Evolutionary conservation across 73 alveolate genomes (phyloP).

Genomic region (Blepharisma stoltei): DNA sequence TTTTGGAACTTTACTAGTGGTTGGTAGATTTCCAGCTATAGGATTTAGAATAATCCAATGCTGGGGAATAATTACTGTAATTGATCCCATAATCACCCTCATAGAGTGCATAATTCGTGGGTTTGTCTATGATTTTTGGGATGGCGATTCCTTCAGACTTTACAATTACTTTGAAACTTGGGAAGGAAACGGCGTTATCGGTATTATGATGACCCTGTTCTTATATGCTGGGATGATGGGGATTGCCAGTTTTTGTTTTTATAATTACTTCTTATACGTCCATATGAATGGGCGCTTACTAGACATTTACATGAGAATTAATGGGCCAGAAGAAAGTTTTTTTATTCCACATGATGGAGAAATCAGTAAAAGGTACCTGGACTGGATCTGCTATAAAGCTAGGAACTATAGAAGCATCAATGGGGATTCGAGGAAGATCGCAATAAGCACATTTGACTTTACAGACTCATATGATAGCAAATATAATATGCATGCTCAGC

Average conservation of each 20-base stretch:
- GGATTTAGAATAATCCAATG: conserved; percentile 50
- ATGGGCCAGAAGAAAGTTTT: conserved; percentile 46
- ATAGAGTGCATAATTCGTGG: conserved; percentile 37
- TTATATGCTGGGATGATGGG: conserved; percentile 39
- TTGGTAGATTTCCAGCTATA: conserved; percentile 42
- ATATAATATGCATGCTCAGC: background rate
- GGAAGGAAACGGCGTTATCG: conserved; percentile 57
- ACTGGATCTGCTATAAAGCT: conserved; percentile 30
- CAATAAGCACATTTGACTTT: background rate
- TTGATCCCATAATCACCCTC: conserved; percentile 54
- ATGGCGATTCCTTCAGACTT: conserved; percentile 54
- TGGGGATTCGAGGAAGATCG: conserved; percentile 29
- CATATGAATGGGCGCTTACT: conserved; percentile 65
- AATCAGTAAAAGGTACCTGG: conserved; percentile 36
- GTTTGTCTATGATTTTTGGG: conserved; percentile 36
- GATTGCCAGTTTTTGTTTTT: conserved; percentile 35
- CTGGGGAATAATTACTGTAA: conserved; percentile 49
- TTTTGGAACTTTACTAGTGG: background rate
- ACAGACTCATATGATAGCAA: background rate
- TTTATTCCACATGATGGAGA: conserved; percentile 71
- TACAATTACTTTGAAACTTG: conserved; percentile 45
- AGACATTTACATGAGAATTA: conserved; percentile 53
- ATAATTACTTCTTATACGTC: conserved; percentile 55
- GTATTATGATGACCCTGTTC: conserved; percentile 47
- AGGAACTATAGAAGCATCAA: conserved; percentile 13